Conservation (phyloP, 2,329 filamentous ascomycete species). For the Pseudocercospora pini-densiflorae region DNA sequence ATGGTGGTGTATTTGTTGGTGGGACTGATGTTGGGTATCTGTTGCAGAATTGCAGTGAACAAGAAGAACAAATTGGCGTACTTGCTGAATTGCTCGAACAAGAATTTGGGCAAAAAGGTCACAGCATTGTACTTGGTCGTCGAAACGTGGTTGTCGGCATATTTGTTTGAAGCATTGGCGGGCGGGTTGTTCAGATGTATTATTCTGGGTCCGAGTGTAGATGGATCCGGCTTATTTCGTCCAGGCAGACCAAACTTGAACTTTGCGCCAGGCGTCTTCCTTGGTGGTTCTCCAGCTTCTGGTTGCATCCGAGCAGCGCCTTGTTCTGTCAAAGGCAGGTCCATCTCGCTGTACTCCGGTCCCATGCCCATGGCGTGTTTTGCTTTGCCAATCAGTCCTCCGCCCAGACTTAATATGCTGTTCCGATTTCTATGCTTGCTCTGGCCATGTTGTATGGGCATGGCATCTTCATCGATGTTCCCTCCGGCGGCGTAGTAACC, state of each 20-base stretch:
- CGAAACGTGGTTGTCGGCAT: slow-evolving; percentile 94
- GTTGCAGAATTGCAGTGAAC: slow-evolving; percentile 91
- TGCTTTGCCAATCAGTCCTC: slow-evolving; percentile 81
- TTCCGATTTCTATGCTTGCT: slow-evolving; percentile 67
- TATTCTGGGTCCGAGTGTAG: slow-evolving; percentile 86
- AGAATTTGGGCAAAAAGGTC: slow-evolving; percentile 94
- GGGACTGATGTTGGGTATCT: slow-evolving; percentile 92
- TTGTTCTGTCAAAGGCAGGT: slow-evolving; percentile 87
- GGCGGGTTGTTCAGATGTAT: slow-evolving; percentile 97
- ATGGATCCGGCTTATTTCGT: slow-evolving; percentile 79
- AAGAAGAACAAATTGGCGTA: slow-evolving; percentile 99
- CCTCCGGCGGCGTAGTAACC: slow-evolving; percentile 76
- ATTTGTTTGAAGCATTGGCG: slow-evolving; percentile 86
- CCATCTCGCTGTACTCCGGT: slow-evolving; percentile 93
- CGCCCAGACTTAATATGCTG: slow-evolving; percentile 84
- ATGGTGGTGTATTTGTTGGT: slow-evolving; percentile 97
- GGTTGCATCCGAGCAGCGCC: slow-evolving; percentile 45
- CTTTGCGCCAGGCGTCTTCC: slow-evolving; percentile 69
- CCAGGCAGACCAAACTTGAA: slow-evolving; percentile 91
- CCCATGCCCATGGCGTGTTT: slow-evolving; percentile 92
- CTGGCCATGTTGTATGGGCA: slow-evolving; percentile 57
- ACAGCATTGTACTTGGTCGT: slow-evolving; percentile 96
- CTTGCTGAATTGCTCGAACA: slow-evolving; percentile 98
- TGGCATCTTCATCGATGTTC: slow-evolving; percentile 60
- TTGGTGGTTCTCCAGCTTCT: slow-evolving; percentile 22